A percentile compares a stretch with the other conserved stretches of the same genome.
Conservation (phyloP, 2,329 filamentous ascomycete species). For the Botrytis tulipae region DNA sequence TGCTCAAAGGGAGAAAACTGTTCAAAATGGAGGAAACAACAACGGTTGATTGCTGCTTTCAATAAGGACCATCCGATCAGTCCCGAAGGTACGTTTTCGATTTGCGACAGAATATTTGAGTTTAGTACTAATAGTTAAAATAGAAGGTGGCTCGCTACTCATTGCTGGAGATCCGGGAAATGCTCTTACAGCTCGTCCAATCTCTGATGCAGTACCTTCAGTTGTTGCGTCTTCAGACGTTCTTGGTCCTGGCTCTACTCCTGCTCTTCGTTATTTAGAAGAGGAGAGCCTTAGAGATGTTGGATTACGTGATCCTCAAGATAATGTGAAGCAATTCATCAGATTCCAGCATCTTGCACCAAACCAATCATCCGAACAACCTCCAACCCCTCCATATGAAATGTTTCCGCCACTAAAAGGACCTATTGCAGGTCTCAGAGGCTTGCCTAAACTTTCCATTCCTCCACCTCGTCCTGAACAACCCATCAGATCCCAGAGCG, state of each 20-base stretch:
- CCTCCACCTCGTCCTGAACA: conserved; percentile 42
- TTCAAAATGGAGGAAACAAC: conserved; percentile 76
- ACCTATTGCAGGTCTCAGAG: conserved; percentile 55
- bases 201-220: conserved; percentile 75
- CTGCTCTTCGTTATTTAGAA: conserved; percentile 68
- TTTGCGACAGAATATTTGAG: background rate
- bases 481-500: conserved; percentile 36
- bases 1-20: conserved; percentile 88
- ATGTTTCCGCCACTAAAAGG: conserved; percentile 48
- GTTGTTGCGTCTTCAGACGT: conserved; percentile 90
- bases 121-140: background rate
- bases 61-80: conserved; percentile 71
- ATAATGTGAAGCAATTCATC: conserved; percentile 90
- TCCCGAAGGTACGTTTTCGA: conserved; percentile 37
- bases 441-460: conserved; percentile 62
- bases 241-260: conserved; percentile 66
- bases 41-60: conserved; percentile 72
- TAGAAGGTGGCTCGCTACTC: conserved; percentile 63
- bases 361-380: conserved; percentile 50
- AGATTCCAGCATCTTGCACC: conserved; percentile 72
- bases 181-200: conserved; percentile 64
- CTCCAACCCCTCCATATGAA: conserved; percentile 68
- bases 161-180: conserved; percentile 79
- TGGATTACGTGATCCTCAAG: conserved; percentile 75
- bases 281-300: conserved; percentile 70